Evolutionary conservation across 1,284 basidiomycete species (phyloP).

Genomic region (Puccinia novopanici): DNA sequence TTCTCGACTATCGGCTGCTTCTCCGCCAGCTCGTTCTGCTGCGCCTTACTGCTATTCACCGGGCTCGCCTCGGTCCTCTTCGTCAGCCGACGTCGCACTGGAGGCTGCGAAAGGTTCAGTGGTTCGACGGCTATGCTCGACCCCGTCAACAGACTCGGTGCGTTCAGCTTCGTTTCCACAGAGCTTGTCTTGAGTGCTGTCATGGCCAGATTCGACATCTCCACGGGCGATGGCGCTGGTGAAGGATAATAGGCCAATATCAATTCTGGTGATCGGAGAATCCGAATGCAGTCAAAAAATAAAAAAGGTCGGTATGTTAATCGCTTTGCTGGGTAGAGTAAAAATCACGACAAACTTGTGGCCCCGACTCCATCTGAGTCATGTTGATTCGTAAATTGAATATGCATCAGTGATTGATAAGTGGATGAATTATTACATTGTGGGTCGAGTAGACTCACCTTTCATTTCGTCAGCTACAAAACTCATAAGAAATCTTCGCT

Average conservation of each 20-base stretch:
- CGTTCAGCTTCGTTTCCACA: constrained; percentile 5
- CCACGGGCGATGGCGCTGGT: constrained; percentile 24
- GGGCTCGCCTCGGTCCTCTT: background rate
- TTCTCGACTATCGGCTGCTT: constrained; percentile 14
- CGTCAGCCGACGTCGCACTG: background rate
- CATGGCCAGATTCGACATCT: background rate
- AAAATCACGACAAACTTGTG: constrained; percentile 11
- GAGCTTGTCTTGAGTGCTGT: constrained; percentile 17
- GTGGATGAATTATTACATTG: no score
- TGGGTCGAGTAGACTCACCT: constrained; percentile 5
- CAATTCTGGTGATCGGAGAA: constrained; percentile 19
- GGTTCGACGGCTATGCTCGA: background rate
- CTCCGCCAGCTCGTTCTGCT: background rate
- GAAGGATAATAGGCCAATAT: constrained; percentile 48
- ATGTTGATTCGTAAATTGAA: background rate
- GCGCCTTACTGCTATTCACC: background rate
- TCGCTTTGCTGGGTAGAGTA: background rate
- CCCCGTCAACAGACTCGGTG: background rate
- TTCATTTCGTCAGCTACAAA: constrained; percentile 44
- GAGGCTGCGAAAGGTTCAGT: background rate
- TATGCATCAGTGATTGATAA: background rate
- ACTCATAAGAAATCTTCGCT: constrained; percentile 42
- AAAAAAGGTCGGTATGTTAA: background rate
- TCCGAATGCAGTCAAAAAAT: background rate
- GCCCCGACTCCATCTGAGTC: constrained; percentile 30